Evolutionary conservation across 768 basidiomycete species (phyloP), one percentile per base, ranked within the genome.

Genomic region (Boletellus emodensis): DNA sequence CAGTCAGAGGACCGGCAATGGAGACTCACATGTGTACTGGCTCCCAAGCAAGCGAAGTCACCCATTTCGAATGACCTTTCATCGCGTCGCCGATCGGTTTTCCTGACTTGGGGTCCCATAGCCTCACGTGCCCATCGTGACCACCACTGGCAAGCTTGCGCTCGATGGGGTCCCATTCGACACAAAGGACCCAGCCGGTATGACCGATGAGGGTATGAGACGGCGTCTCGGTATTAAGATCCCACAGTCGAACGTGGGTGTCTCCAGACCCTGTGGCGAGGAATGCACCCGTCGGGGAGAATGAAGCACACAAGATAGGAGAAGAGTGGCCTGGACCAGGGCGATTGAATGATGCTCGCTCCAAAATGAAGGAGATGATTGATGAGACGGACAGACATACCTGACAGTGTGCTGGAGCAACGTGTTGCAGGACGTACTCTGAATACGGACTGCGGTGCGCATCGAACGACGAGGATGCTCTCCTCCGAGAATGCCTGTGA

Each of bases 221-320:
- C 1, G 96, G 95, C 6, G 83, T 87, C 67, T 98, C 96, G 0
- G 90, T 95, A 61, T 87, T 80, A 43, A 98, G 79, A 68, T 98
- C 87, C 96, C 96, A 98, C 20, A 99, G 71, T 4, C 96, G 82
- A 12, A 87, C 93, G 50, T 86, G 90, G 24, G 89, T 91, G 63
- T 98, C 96, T 2, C 94, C 96, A 0, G 93, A 91, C 2, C 96
- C 96, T 0, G 96, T 99, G 10, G 94, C 95, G 14, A 96, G 85
- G 38, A 89, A 73, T 55, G 80, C 80, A 9, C 96, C 95, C 0
- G 94, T 96, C 0, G 96, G 96, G 6, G 94, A 96, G 67, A 97
- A 96, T 1, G 91, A 84, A 37, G 94, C 93, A 62, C 95, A 98
- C 9, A 97, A 76, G 48, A 98, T 98, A 1, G 95, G 90, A 0